Percentiles rank a stretch among this genome's conserved stretches.
Conservation (phyloP, 495 filamentous ascomycete species). For the Talaromyces nanjingensis region DNA sequence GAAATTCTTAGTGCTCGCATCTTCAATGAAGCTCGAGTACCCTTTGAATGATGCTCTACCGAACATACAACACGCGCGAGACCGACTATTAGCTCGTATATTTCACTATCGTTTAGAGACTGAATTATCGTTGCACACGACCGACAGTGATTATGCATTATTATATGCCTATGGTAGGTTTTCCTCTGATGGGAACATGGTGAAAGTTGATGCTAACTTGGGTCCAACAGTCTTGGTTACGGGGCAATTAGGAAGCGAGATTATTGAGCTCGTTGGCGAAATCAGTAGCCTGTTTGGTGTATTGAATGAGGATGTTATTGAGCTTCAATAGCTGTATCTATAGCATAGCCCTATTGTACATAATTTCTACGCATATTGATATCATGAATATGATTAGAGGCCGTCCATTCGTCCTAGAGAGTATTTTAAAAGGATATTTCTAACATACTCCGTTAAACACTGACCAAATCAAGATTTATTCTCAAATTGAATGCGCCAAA, state of each 20-base stretch:
- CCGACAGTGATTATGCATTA: constrained; percentile 63
- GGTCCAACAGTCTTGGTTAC: constrained; percentile 39
- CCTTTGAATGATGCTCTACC: constrained; percentile 83
- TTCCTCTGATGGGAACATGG: neutral
- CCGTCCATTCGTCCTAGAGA: neutral
- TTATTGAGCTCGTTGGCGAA: constrained; percentile 42
- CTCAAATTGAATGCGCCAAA: neutral
- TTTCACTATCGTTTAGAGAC: constrained; percentile 73
- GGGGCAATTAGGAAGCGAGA: constrained; percentile 44
- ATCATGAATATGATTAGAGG: neutral
- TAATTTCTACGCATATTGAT: neutral
- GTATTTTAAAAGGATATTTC: neutral
- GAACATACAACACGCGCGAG: constrained; percentile 69
- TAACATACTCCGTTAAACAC: neutral
- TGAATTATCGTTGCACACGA: constrained; percentile 42
- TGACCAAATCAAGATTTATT: neutral
- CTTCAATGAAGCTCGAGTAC: constrained; percentile 87
- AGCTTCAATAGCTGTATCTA: constrained; percentile 45
- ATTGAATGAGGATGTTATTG: constrained; percentile 64
- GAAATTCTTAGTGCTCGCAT: constrained; percentile 64
- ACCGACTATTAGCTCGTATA: constrained; percentile 81
- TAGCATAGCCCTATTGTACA: neutral
- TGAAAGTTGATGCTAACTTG: constrained; percentile 6
- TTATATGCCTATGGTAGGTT: constrained; percentile 66
- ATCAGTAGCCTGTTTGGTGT: constrained; percentile 60